phyloP scores from a whole-genome alignment of 2,329 filamentous ascomycete species.

The Calonectria pteridis region DNA sequence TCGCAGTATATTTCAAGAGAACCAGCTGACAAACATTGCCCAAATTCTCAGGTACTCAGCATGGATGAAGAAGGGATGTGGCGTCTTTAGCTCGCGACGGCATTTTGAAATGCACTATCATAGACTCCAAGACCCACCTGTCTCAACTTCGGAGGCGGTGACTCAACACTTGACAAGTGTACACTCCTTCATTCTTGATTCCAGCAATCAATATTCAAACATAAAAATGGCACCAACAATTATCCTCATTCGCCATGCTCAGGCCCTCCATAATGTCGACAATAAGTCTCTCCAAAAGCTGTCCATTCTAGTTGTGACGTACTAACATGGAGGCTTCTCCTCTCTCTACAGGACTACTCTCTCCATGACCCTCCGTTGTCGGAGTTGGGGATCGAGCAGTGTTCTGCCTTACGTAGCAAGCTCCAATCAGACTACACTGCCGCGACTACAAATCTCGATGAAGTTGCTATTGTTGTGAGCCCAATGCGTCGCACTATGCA shows the following conservation, averaged over 20 bases:
- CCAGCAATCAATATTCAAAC: background rate
- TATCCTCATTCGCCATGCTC: conserved; percentile 90
- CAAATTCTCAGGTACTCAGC: background rate
- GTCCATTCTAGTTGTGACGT: background rate
- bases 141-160: background rate
- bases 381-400: conserved; percentile 63
- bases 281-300: conserved; percentile 56
- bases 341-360: conserved; percentile 57
- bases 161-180: background rate
- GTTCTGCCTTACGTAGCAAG: conserved; percentile 56
- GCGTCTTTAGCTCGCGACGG: background rate
- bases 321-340: conserved; percentile 22
- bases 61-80: background rate
- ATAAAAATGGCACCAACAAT: conserved; percentile 68
- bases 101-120: background rate
- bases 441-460: conserved; percentile 42
- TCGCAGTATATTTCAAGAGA: background rate
- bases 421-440: conserved; percentile 57
- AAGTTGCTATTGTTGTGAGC: conserved; percentile 69
- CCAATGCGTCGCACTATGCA: conserved; percentile 76
- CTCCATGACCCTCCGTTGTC: conserved; percentile 66
- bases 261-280: conserved; percentile 70
- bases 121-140: background rate
- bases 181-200: background rate
- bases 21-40: background rate